Conservation (phyloP, 164 flowering plant genomes). For the Amborella trichopoda region DNA sequence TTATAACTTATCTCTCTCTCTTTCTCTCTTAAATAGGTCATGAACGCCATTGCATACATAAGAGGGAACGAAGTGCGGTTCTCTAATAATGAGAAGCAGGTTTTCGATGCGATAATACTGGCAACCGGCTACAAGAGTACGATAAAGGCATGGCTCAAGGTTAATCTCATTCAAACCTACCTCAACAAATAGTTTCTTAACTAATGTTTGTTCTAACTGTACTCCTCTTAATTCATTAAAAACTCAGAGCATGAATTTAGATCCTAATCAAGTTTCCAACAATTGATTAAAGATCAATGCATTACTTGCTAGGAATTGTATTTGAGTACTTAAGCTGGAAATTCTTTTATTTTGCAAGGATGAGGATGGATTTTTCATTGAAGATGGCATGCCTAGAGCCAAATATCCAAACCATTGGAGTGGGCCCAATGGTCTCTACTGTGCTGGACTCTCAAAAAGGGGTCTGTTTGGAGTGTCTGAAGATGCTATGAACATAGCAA, state of each 20-base stretch:
- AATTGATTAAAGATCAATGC: not conserved
- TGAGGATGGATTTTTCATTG: slow-evolving; percentile 5
- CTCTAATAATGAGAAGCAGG: not conserved
- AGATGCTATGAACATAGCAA: slow-evolving; percentile 10
- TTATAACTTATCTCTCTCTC: not conserved
- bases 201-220: not conserved
- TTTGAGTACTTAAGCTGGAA: not conserved
- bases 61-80: not conserved
- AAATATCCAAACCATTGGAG: slow-evolving; percentile 9
- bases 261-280: not conserved
- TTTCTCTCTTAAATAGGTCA: no score
- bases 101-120: slow-evolving; percentile 5
- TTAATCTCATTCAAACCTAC: not conserved
- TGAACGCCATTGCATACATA: not conserved
- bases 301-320: not conserved
- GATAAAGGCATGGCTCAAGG: slow-evolving; percentile 1
- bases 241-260: not conserved
- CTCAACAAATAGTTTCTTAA: not conserved
- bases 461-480: slow-evolving; percentile 5
- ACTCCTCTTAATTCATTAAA: not conserved
- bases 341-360: slow-evolving; percentile 1
- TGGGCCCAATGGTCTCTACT: slow-evolving; percentile 13
- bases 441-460: slow-evolving; percentile 9
- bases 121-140: slow-evolving; percentile 10
- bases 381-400: slow-evolving; percentile 5